phyloP scores from a whole-genome alignment of 2,329 filamentous ascomycete genomes.

The Pseudopithomyces chartarum region DNA sequence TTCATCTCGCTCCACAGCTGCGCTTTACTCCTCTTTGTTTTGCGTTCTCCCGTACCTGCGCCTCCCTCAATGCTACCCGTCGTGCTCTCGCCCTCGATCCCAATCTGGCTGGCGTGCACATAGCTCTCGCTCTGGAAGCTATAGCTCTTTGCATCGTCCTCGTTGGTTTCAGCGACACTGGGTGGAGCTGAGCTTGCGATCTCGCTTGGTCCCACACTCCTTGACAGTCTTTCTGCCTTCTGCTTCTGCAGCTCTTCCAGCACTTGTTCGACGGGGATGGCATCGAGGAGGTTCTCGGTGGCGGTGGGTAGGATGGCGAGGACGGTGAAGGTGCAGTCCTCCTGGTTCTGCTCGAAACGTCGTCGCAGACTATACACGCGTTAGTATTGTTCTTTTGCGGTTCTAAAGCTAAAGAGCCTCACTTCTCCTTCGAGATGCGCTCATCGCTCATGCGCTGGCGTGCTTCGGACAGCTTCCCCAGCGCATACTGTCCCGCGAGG shows the following conservation, averaged over 20 bases:
- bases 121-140: conserved; percentile 83
- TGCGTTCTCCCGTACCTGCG: conserved; percentile 54
- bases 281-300: conserved; percentile 84
- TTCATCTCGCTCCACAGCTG: conserved; percentile 98
- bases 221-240: conserved; percentile 74
- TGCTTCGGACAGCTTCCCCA: conserved; percentile 89
- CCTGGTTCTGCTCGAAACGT: conserved; percentile 98
- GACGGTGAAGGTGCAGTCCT: conserved; percentile 97
- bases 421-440: conserved; percentile 97
- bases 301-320: conserved; percentile 93
- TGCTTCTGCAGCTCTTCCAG: conserved; percentile 94
- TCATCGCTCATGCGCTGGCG: conserved; percentile 97
- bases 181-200: conserved; percentile 64
- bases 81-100: conserved; percentile 52
- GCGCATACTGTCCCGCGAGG: conserved; percentile 87
- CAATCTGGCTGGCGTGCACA: conserved; percentile 79
- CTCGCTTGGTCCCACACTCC: conserved; percentile 62
- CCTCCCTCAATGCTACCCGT: conserved; percentile 45
- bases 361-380: conserved; percentile 72
- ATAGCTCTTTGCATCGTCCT: conserved; percentile 80
- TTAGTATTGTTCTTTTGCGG: neutral
- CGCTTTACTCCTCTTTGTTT: conserved; percentile 79
- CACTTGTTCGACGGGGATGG: conserved; percentile 88
- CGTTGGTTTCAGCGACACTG: conserved; percentile 64
- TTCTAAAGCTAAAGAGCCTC: conserved; percentile 37